Evolutionary conservation across 176 grass and related monocot species (phyloP), one percentile per base, ranked within the genome.

Genomic region (Cenchrus fungigraminus): DNA sequence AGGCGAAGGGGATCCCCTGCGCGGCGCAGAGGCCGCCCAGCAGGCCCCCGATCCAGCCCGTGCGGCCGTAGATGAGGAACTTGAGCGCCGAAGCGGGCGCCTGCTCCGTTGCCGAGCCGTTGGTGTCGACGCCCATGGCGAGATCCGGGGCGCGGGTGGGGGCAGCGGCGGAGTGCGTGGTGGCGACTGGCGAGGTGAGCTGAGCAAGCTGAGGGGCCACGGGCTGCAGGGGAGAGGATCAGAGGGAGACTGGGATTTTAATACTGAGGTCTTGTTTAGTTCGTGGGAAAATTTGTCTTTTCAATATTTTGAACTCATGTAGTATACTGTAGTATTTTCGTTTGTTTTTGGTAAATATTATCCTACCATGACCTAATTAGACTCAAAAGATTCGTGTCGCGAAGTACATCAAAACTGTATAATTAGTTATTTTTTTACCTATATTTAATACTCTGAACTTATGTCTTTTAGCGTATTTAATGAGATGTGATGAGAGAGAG

Each of bases 1-100:
- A 95, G 10, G 64, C 69, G 85, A 79, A 95, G 46, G 90, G 59
- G 76, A 95, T 95, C 42, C 91, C 88, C 15, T 61, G 68, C 79
- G 76, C 90, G 7, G 75, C 10, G 82, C 93, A 95, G 75, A 95
- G 93, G 79, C 78, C 71, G 1, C 93, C 93, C 12, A 95, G 88
- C 65, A 95, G 73, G 9, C 93, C 93, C 68, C 93, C 93, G 71
- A 95, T 95, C 93, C 93, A 95, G 20, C 93, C 93, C 51, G 93
- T 95, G 69, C 88, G 90, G 3, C 93, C 93, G 80, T 95, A 95
- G 90, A 95, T 92, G 78, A 95, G 90, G 90, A 95, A 95, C 83
- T 95, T 95, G 80, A 91, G 88, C 79, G 64, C 63, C 11, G 77
- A 64, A 12, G 54, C 46, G 40, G 75, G 44, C 15, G 58, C 43